Conservation (phyloP, 139 green algal species). For the Prasinococcaceae sp. region DNA sequence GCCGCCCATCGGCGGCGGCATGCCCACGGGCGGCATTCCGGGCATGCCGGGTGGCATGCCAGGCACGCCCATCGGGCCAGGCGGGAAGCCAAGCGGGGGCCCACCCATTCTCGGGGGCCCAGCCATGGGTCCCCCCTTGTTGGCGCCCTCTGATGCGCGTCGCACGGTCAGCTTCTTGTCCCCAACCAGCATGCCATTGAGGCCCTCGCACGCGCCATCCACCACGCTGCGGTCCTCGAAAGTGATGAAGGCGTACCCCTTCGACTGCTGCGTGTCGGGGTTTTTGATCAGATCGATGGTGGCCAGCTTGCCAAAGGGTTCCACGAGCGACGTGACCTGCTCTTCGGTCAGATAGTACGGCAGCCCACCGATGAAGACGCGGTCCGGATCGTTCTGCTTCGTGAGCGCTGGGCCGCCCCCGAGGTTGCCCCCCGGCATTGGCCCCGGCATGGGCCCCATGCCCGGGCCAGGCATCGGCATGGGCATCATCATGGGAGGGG, state of each 20-base stretch:
- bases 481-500: neutral
- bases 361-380: conserved; percentile 91
- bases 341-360: conserved; percentile 92
- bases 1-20: neutral
- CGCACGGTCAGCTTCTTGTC: conserved; percentile 83
- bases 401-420: conserved; percentile 1
- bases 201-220: conserved; percentile 67
- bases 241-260: conserved; percentile 92
- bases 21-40: neutral
- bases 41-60: neutral
- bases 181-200: conserved; percentile 93
- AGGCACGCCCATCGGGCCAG: neutral
- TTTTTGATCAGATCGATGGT: conserved; percentile 88
- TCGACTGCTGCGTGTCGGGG: conserved; percentile 71
- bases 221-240: conserved; percentile 45
- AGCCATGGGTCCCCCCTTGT: neutral
- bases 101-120: neutral
- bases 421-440: neutral
- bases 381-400: conserved; percentile 28
- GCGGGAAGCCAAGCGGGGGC: neutral
- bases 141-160: conserved; percentile 48
- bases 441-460: neutral
- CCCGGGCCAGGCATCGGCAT: neutral
- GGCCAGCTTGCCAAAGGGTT: conserved; percentile 56
- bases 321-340: conserved; percentile 84